Conservation (phyloP, 179 eudicot genomes). For the Beta lomatogona region DNA sequence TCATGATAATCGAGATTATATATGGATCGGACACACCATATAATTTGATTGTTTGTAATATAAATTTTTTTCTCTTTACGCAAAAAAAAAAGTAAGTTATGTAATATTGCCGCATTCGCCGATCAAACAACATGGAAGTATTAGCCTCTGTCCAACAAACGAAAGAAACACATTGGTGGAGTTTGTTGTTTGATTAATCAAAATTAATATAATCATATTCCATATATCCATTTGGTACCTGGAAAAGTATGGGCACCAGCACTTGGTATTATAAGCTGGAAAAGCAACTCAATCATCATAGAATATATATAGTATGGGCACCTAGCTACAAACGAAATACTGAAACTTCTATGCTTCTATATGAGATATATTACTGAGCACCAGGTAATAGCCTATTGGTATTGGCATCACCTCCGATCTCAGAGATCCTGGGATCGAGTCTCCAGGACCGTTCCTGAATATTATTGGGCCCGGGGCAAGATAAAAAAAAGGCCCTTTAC, state of each 20-base stretch:
- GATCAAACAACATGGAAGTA: background rate
- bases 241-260: conserved; percentile 28
- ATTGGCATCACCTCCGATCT: too few relatives aligned
- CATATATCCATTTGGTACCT: background rate
- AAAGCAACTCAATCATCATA: conserved; percentile 7
- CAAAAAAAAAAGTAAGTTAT: background rate
- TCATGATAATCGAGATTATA: too few relatives aligned
- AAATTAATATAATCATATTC: background rate
- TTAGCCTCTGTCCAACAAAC: background rate
- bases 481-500: too few relatives aligned
- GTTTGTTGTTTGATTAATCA: background rate
- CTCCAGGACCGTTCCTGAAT: too few relatives aligned
- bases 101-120: background rate
- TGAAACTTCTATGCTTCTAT: conserved; percentile 7
- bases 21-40: too few relatives aligned
- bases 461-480: too few relatives aligned
- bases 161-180: background rate
- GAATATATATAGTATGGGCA: conserved; percentile 24
- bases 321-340: background rate
- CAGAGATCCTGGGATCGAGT: too few relatives aligned
- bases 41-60: too few relatives aligned
- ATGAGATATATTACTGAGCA: background rate
- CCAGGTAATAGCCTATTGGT: too few relatives aligned
- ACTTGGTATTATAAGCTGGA: conserved; percentile 5
- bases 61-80: too few relatives aligned